phyloP scores from a whole-genome alignment of 1,139 yeast species.

The Kodamaea derodonti region DNA sequence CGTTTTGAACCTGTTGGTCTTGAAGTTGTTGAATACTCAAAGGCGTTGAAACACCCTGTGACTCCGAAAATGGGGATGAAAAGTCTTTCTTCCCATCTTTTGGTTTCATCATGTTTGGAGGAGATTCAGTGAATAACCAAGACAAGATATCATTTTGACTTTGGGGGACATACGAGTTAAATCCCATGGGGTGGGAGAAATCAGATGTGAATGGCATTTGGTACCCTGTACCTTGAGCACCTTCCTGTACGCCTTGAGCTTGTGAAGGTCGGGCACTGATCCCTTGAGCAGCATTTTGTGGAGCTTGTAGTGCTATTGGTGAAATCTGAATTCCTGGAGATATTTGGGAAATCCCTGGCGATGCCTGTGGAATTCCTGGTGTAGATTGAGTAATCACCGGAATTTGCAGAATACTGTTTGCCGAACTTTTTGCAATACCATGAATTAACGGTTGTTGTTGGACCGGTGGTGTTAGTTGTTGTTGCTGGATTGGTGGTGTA shows the following conservation, averaged over 20 bases:
- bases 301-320: too few relatives aligned
- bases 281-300: too few relatives aligned
- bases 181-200: slow-evolving; percentile 1
- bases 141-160: slow-evolving; percentile 36
- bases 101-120: slow-evolving; percentile 9
- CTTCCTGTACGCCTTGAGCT: too few relatives aligned
- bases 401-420: too few relatives aligned
- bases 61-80: neutral
- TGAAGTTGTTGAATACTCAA: neutral
- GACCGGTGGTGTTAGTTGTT: neutral
- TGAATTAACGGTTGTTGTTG: neutral
- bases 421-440: too few relatives aligned
- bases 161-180: slow-evolving; percentile 9
- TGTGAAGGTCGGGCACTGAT: too few relatives aligned
- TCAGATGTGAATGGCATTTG: neutral
- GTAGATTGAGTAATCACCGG: too few relatives aligned
- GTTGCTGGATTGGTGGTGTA: neutral
- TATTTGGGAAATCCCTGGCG: too few relatives aligned
- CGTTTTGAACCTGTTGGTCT: neutral
- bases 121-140: slow-evolving; percentile 36
- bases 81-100: neutral
- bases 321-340: too few relatives aligned
- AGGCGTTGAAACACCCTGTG: neutral
- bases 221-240: too few relatives aligned
- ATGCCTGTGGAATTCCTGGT: too few relatives aligned